phyloP scores from a whole-genome alignment of 108 stramenopile genomes.

The Nitzschia inconspicua region DNA sequence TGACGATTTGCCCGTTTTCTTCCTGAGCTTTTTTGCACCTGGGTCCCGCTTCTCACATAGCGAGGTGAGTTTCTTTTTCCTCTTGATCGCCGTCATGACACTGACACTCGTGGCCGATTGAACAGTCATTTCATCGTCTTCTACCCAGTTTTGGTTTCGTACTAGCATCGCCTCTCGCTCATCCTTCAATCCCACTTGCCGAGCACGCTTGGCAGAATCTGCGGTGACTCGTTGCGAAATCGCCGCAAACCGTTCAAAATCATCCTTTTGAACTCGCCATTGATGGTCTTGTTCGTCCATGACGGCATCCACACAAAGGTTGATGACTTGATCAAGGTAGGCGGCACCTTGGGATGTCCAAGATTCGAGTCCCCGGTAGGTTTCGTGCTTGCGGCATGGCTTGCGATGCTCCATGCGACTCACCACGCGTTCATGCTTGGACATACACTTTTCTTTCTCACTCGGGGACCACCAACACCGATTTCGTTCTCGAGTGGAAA shows the following conservation, averaged over 20 bases:
- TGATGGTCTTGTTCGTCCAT: constrained; percentile 41
- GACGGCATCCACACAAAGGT: constrained; percentile 10
- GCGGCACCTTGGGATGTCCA: constrained; percentile 23
- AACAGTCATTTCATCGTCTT: constrained; percentile 9
- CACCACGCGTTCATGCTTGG: constrained; percentile 20
- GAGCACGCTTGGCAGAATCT: constrained; percentile 13
- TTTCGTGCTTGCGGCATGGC: constrained; percentile 1
- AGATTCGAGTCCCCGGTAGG: constrained; percentile 29
- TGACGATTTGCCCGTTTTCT: too few relatives aligned
- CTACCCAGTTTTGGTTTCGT: not conserved
- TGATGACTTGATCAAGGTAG: constrained; percentile 19
- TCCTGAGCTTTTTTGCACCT: not conserved
- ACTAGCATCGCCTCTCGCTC: constrained; percentile 16
- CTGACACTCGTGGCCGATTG: constrained; percentile 1
- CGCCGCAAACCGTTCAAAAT: constrained; percentile 8
- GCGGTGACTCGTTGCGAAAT: not conserved
- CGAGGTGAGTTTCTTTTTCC: too few relatives aligned
- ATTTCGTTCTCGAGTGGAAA: constrained; percentile 12
- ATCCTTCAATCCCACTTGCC: constrained; percentile 14
- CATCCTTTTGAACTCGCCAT: constrained; percentile 19
- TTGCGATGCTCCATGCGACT: constrained; percentile 13
- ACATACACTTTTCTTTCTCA: constrained; percentile 27
- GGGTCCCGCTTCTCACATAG: too few relatives aligned
- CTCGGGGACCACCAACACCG: constrained; percentile 23
- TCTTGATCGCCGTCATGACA: not conserved